These are phyloP conservation scores for Tuber brumale DNA, from an alignment of 495 filamentous ascomycete genomes.

Conservation along the genomic window DNA sequence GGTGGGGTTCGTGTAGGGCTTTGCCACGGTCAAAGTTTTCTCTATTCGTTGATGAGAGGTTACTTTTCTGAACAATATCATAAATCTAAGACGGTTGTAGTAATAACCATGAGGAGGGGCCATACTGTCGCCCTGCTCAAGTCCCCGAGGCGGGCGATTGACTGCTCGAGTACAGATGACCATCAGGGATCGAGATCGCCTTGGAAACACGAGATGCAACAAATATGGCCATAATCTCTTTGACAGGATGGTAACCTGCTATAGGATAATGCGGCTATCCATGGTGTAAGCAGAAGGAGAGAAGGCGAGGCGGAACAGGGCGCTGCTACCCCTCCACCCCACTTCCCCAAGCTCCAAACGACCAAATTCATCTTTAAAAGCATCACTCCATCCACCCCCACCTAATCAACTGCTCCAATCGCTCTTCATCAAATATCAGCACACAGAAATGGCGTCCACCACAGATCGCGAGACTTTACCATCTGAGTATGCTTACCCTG, in stretches of 20 bases:
- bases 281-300: not conserved
- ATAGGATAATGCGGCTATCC: not conserved
- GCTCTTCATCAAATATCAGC: slow-evolving; percentile 39
- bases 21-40: too few relatives aligned
- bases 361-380: slow-evolving; percentile 6
- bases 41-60: too few relatives aligned
- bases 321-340: slow-evolving; percentile 15
- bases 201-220: not conserved
- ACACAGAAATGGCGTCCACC: slow-evolving; percentile 46
- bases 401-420: not conserved
- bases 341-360: slow-evolving; percentile 1
- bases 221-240: not conserved
- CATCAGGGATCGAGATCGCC: not conserved
- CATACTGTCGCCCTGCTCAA: not conserved
- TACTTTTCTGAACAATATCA: not conserved
- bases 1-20: too few relatives aligned
- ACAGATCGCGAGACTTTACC: slow-evolving; percentile 52
- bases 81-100: not conserved
- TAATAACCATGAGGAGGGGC: not conserved
- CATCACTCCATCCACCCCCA: not conserved
- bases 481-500: slow-evolving; percentile 45
- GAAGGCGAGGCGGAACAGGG: not conserved
- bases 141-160: not conserved
- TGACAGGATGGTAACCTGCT: not conserved
- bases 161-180: not conserved